Evolutionary conservation across 345 rosid genomes (phyloP).

Genomic region (Populus nigra): DNA sequence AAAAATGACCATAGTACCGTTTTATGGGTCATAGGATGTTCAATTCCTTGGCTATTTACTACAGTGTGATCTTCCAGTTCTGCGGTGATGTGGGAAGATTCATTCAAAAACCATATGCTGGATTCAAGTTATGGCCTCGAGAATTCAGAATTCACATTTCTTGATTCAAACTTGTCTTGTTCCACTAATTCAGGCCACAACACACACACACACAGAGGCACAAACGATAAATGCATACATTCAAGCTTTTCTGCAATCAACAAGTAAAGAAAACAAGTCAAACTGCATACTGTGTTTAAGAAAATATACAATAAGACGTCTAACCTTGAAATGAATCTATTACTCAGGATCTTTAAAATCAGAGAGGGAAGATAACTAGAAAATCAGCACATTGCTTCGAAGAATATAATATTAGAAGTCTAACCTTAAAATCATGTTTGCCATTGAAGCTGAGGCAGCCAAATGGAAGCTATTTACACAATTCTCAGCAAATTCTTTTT

Average conservation of each 20-base stretch:
- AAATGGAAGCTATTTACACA: slow-evolving; percentile 34
- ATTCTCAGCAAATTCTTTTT: slow-evolving; percentile 19
- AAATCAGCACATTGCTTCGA: not conserved
- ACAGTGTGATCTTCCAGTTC: not conserved
- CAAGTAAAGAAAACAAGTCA: not conserved
- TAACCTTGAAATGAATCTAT: not conserved
- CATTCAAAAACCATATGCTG: not conserved
- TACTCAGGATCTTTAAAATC: not conserved
- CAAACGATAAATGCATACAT: not conserved
- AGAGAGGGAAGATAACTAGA: not conserved
- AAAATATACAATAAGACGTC: not conserved
- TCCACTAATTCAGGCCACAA: not conserved
- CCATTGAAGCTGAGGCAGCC: slow-evolving; percentile 4
- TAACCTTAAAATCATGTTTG: not conserved
- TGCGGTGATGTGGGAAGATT: not conserved
- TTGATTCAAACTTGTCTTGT: not conserved
- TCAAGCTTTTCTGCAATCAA: not conserved
- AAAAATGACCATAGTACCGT: not conserved
- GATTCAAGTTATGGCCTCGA: not conserved
- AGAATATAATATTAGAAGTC: not conserved
- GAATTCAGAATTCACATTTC: not conserved
- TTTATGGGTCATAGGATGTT: not conserved
- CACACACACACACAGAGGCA: not conserved
- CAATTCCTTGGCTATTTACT: not conserved
- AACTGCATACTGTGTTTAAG: not conserved